These are phyloP conservation scores for Boletus subcaerulescens DNA, from an alignment of 768 basidiomycete species.

Conservation along the genomic window DNA sequence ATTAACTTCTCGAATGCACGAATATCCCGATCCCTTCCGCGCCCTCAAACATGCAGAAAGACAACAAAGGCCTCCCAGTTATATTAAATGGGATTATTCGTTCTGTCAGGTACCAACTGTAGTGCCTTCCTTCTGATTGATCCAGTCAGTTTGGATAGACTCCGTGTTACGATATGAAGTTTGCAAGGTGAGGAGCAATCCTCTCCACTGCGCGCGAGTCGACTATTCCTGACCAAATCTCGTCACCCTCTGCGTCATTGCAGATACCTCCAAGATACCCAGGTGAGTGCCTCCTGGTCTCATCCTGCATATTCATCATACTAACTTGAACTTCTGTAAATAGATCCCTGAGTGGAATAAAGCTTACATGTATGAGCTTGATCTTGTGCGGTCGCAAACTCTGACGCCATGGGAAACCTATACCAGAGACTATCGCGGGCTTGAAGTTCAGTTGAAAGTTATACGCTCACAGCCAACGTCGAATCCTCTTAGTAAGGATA, in stretches of 20 bases:
- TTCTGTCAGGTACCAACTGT: not conserved
- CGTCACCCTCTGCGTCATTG: not conserved
- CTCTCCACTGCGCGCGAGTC: not conserved
- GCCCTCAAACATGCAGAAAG: not conserved
- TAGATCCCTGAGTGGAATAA: slow-evolving; percentile 65
- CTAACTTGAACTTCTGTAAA: slow-evolving; percentile 1
- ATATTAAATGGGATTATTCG: not conserved
- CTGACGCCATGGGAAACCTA: not conserved
- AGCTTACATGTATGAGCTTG: slow-evolving; percentile 29
- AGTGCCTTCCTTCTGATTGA: not conserved
- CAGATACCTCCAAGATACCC: slow-evolving; percentile 68
- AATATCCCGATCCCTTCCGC: slow-evolving; percentile 12
- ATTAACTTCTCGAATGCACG: not conserved
- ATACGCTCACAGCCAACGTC: slow-evolving; percentile 37
- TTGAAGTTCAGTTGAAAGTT: slow-evolving; percentile 63
- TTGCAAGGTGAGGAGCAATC: slow-evolving; percentile 47
- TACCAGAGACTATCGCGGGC: slow-evolving; percentile 66
- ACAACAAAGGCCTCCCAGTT: not conserved
- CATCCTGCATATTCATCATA: not conserved
- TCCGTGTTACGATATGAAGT: slow-evolving; percentile 46
- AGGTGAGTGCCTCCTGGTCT: slow-evolving; percentile 38
- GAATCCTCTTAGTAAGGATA: not conserved
- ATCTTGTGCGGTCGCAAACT: not conserved
- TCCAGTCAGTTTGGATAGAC: not conserved
- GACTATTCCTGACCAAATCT: not conserved